Percentiles rank a stretch among this genome's conserved stretches.
These are phyloP conservation scores for Opeltia flavorubescens DNA, from an alignment of 495 filamentous ascomycete genomes.

Conservation along the genomic window DNA sequence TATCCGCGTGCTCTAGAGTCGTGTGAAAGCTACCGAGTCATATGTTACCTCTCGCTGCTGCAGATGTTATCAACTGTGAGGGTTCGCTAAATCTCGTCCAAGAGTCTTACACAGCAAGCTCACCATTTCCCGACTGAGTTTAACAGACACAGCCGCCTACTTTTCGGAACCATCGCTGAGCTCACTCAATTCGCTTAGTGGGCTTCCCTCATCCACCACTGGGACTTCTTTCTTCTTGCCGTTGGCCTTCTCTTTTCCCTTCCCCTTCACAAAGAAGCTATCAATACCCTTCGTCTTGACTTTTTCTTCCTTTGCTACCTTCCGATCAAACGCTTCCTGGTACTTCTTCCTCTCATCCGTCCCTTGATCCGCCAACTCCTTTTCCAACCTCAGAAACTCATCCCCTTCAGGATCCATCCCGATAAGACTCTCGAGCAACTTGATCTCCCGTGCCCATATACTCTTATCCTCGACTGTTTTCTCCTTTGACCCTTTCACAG, in stretches of 20 bases:
- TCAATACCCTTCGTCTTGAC: constrained; percentile 10
- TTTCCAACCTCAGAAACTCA: constrained; percentile 52
- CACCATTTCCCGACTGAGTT: no score
- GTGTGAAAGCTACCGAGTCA: no score
- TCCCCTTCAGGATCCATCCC: constrained; percentile 60
- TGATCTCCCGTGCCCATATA: constrained; percentile 76
- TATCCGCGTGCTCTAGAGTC: no score
- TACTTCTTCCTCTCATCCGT: constrained; percentile 55
- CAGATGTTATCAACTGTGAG: no score
- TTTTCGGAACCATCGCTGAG: constrained; percentile 1
- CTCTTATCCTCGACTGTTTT: constrained; percentile 53
- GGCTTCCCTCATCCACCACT: background rate
- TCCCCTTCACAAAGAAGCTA: background rate
- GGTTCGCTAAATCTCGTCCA: no score
- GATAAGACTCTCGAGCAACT: constrained; percentile 76
- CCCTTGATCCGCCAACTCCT: constrained; percentile 52
- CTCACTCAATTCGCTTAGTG: constrained; percentile 1
- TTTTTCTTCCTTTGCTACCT: constrained; percentile 25
- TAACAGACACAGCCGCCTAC: background rate
- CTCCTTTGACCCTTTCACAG: background rate
- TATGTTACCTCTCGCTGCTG: no score
- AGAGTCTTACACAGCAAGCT: no score
- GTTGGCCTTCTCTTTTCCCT: constrained; percentile 9
- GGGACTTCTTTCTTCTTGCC: constrained; percentile 10
- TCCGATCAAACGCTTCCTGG: constrained; percentile 61